These are phyloP conservation scores for Phytophthora melonis DNA, from an alignment of 352 stramenopile species.

Conservation along the genomic window DNA sequence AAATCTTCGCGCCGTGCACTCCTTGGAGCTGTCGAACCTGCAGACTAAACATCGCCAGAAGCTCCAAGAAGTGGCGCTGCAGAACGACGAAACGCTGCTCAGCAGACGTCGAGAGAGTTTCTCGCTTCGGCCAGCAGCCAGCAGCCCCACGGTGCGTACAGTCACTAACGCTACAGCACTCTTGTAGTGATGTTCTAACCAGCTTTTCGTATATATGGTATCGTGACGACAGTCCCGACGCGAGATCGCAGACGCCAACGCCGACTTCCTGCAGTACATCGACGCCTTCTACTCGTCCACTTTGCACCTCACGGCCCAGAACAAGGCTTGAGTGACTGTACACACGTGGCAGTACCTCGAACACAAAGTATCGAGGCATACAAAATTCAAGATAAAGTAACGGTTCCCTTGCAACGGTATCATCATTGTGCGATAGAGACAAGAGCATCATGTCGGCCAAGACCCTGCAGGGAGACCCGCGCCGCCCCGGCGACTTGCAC, in stretches of 20 bases:
- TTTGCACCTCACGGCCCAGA: conserved; percentile 44
- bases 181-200: background rate
- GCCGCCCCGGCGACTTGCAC: conserved; percentile 69
- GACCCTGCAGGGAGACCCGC: conserved; percentile 58
- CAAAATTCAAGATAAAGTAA: conserved; percentile 8
- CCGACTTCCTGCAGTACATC: conserved; percentile 73
- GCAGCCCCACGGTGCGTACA: background rate
- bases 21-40: conserved; percentile 59
- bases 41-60: conserved; percentile 62
- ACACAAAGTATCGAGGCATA: conserved; percentile 11
- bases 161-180: too few relatives aligned
- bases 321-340: conserved; percentile 22
- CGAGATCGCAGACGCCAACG: conserved; percentile 34
- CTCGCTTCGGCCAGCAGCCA: conserved; percentile 4
- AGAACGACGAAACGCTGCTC: conserved; percentile 58
- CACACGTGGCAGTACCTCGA: conserved; percentile 8
- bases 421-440: conserved; percentile 21
- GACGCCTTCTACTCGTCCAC: conserved; percentile 74
- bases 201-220: background rate
- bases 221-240: conserved; percentile 9
- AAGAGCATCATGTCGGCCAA: conserved; percentile 37
- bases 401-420: conserved; percentile 1
- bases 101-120: conserved; percentile 40
- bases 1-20: conserved; percentile 55
- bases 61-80: conserved; percentile 48